Evolutionary conservation across 2,329 filamentous ascomycete genomes (phyloP).

Genomic region (Aspergillus fischeri): DNA sequence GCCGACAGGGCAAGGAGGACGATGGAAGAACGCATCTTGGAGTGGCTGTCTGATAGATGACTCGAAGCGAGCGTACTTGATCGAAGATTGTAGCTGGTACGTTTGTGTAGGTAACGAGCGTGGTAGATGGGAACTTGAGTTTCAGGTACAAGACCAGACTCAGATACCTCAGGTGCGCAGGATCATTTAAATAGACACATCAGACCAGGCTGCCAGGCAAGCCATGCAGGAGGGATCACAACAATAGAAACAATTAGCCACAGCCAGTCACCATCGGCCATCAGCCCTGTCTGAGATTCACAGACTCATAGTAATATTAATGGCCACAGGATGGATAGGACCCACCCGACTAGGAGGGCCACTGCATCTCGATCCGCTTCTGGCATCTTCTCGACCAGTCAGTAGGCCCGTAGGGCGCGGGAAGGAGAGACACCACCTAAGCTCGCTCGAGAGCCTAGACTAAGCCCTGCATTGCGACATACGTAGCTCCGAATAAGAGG

Average conservation of each 20-base stretch:
- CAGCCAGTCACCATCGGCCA: not conserved
- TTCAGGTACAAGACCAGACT: not conserved
- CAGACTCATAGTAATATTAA: not conserved
- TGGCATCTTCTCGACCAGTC: not conserved
- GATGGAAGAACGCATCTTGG: constrained; percentile 46
- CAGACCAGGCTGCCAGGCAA: not conserved
- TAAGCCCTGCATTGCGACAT: not conserved
- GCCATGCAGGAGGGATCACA: not conserved
- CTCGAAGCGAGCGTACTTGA: constrained; percentile 4
- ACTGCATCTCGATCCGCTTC: not conserved
- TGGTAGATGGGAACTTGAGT: not conserved
- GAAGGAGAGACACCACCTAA: not conserved
- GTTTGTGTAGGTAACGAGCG: not conserved
- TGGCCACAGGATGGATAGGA: not conserved
- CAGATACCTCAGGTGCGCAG: not conserved
- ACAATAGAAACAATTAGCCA: not conserved
- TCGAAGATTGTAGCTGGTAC: constrained; percentile 5
- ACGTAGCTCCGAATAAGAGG: not conserved
- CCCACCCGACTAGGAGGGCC: not conserved
- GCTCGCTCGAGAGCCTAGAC: not conserved
- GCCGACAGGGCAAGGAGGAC: constrained; percentile 43
- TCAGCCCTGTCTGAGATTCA: not conserved
- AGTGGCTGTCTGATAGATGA: constrained; percentile 1
- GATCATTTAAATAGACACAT: not conserved
- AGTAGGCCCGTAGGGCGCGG: not conserved